phyloP scores from a whole-genome alignment of 2,329 filamentous ascomycete species.

The Davidsoniella virescens region DNA sequence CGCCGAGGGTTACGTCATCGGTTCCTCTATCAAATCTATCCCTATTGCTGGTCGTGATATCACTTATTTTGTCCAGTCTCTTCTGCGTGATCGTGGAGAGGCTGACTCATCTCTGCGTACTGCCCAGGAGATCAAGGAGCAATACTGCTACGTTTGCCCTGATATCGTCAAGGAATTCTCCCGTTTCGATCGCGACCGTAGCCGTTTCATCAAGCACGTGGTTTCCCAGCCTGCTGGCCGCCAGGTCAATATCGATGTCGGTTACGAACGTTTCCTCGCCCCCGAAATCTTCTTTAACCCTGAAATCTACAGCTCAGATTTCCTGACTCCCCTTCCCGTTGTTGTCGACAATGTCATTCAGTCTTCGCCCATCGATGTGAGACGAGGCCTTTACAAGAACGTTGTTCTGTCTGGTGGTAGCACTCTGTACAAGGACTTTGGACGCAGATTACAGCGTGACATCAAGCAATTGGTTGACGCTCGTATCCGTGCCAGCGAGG shows the following conservation, averaged over 20 bases:
- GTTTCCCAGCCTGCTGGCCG: slow-evolving; percentile 76
- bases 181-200: slow-evolving; percentile 82
- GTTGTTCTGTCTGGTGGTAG: slow-evolving; percentile 95
- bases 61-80: slow-evolving; percentile 94
- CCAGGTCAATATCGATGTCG: slow-evolving; percentile 74
- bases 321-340: slow-evolving; percentile 81
- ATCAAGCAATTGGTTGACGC: slow-evolving; percentile 93
- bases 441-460: slow-evolving; percentile 84
- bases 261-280: slow-evolving; percentile 93
- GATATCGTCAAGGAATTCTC: slow-evolving; percentile 98
- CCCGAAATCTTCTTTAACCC: slow-evolving; percentile 99
- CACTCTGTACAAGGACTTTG: slow-evolving; percentile 97
- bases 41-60: slow-evolving; percentile 96
- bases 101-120: slow-evolving; percentile 94
- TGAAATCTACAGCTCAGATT: slow-evolving; percentile 98
- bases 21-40: slow-evolving; percentile 97
- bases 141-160: slow-evolving; percentile 95
- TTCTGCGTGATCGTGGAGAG: slow-evolving; percentile 90
- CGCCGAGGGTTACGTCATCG: slow-evolving; percentile 96
- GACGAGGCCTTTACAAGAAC: slow-evolving; percentile 96
- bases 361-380: slow-evolving; percentile 91
- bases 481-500: slow-evolving; percentile 81
- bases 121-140: slow-evolving; percentile 95
- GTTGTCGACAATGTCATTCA: slow-evolving; percentile 97
- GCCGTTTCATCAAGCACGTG: slow-evolving; percentile 78